phyloP scores from a whole-genome alignment of 768 basidiomycete genomes.

The Suillus placidus region DNA sequence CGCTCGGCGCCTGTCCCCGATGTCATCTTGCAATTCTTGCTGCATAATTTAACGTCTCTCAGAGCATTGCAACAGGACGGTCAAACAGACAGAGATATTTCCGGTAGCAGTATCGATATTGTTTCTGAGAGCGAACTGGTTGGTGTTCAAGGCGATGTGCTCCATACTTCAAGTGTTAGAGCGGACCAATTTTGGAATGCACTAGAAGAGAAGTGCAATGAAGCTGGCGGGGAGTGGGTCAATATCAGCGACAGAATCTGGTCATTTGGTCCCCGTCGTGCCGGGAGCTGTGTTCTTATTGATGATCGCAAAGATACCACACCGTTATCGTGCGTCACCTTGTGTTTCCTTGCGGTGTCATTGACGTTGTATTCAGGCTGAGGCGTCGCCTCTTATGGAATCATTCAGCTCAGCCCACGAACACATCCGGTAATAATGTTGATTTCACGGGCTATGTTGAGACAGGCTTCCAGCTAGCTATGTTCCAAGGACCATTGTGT shows the following conservation, averaged over 20 bases:
- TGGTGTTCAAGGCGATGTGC: constrained; percentile 58
- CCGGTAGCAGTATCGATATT: constrained; percentile 14
- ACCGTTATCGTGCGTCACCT: constrained; percentile 57
- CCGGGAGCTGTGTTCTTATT: constrained; percentile 85
- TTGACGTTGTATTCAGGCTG: constrained; percentile 43
- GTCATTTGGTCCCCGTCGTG: constrained; percentile 89
- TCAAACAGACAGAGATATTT: constrained; percentile 37
- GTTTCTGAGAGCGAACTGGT: constrained; percentile 41
- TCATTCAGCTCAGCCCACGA: constrained; percentile 36
- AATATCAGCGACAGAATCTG: constrained; percentile 73
- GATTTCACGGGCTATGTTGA: constrained; percentile 87
- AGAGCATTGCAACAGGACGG: constrained; percentile 60
- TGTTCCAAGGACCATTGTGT: constrained; percentile 93
- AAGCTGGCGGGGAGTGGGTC: constrained; percentile 79
- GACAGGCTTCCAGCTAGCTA: constrained; percentile 93
- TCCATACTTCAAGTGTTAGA: constrained; percentile 63
- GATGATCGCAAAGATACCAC: constrained; percentile 59
- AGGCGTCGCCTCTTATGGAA: constrained; percentile 48
- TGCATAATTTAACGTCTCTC: constrained; percentile 67
- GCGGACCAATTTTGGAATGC: constrained; percentile 82
- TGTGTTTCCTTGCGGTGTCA: constrained; percentile 6
- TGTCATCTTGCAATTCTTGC: constrained; percentile 73
- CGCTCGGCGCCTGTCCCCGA: constrained; percentile 81
- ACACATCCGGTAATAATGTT: constrained; percentile 36
- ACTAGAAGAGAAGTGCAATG: constrained; percentile 62